phyloP scores from a whole-genome alignment of 805 yeast species.

The Yamadazyma paraphyllophila region DNA sequence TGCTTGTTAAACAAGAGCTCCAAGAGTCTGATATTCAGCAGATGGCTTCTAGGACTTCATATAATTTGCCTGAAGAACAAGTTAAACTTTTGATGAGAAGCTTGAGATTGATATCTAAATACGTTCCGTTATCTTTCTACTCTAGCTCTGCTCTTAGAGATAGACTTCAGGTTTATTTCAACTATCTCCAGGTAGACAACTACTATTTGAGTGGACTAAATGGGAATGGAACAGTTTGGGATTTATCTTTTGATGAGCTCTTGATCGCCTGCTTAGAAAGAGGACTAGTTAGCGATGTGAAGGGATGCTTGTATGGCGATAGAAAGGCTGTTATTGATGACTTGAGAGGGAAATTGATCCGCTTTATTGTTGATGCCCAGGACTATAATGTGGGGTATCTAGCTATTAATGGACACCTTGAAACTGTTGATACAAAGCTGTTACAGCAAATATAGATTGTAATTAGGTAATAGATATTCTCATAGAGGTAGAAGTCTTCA shows the following conservation, averaged over 20 bases:
- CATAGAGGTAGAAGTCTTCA: too few relatives aligned
- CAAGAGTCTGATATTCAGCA: slow-evolving; percentile 10
- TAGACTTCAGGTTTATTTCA: slow-evolving; percentile 37
- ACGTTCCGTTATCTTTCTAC: slow-evolving; percentile 37
- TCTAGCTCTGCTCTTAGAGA: slow-evolving; percentile 37
- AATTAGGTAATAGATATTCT: too few relatives aligned
- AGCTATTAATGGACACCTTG: slow-evolving; percentile 21
- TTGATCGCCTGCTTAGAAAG: slow-evolving; percentile 55
- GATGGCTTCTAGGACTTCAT: slow-evolving; percentile 45
- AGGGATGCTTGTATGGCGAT: slow-evolving; percentile 2
- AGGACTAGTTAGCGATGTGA: slow-evolving; percentile 4
- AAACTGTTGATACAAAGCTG: not conserved
- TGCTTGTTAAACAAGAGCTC: slow-evolving; percentile 8
- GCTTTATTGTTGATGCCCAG: slow-evolving; percentile 41
- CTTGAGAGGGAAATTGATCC: slow-evolving; percentile 35
- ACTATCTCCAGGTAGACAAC: slow-evolving; percentile 53
- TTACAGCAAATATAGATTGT: too few relatives aligned
- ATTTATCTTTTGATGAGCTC: slow-evolving; percentile 49
- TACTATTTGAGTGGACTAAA: slow-evolving; percentile 39
- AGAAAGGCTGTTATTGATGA: not conserved
- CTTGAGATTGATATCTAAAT: slow-evolving; percentile 39
- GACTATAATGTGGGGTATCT: slow-evolving; percentile 39
- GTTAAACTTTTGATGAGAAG: slow-evolving; percentile 34
- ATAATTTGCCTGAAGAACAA: slow-evolving; percentile 40
- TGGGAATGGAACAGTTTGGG: slow-evolving; percentile 43